Conservation (phyloP, 176 grass and related monocot genomes). For the sorghum (Sorghum bicolor) region DNA sequence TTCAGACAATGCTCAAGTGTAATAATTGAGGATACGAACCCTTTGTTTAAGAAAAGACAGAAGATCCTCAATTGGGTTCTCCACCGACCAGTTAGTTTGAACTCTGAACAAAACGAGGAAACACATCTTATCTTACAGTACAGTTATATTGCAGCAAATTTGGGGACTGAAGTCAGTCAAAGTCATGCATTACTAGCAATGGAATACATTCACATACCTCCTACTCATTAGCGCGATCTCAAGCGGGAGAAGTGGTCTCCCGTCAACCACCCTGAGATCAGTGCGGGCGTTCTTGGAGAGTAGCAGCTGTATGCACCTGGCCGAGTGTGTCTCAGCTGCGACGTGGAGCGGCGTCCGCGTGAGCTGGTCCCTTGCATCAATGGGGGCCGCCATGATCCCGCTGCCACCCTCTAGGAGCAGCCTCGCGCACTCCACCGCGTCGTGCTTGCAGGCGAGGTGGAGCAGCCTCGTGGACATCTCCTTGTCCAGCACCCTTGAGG, state of each 20-base stretch:
- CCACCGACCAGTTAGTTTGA: constrained; percentile 48
- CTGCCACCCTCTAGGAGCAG: constrained; percentile 42
- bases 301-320: constrained; percentile 50
- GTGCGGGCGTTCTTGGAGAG: constrained; percentile 47
- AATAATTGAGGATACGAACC: constrained; percentile 34
- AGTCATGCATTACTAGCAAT: background rate
- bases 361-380: constrained; percentile 47
- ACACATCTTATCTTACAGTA: background rate
- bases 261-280: constrained; percentile 41
- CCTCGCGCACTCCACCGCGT: constrained; percentile 52
- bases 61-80: constrained; percentile 48
- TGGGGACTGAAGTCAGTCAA: background rate
- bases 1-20: background rate
- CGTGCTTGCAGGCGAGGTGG: constrained; percentile 58
- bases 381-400: constrained; percentile 15
- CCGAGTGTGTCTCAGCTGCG: constrained; percentile 51
- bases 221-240: constrained; percentile 48
- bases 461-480: constrained; percentile 49
- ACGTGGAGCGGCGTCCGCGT: constrained; percentile 51
- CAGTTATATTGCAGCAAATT: background rate
- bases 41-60: constrained; percentile 38
- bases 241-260: constrained; percentile 40
- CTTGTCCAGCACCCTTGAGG: constrained; percentile 39
- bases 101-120: constrained; percentile 26
- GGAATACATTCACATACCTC: constrained; percentile 22